phyloP scores from a whole-genome alignment of 108 stramenopile genomes.

The Schizochytrium sp. region DNA sequence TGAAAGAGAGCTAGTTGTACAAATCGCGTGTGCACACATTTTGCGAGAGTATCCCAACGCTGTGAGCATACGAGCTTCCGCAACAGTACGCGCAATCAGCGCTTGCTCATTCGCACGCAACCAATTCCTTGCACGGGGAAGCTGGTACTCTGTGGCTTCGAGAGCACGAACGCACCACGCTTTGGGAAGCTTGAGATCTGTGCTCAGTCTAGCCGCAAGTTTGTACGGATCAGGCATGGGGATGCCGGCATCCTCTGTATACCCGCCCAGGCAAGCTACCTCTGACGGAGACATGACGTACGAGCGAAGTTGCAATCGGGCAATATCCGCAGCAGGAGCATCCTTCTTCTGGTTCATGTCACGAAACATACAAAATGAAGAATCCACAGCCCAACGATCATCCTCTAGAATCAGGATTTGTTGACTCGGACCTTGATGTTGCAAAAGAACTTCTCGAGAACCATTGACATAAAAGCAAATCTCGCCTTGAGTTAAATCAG shows the following conservation, averaged over 20 bases:
- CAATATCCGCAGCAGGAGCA: conserved; percentile 50
- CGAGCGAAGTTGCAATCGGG: conserved; percentile 52
- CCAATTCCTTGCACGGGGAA: conserved; percentile 38
- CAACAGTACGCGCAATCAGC: conserved; percentile 59
- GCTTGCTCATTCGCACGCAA: conserved; percentile 55
- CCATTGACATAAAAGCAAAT: conserved; percentile 49
- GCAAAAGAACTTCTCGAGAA: not conserved
- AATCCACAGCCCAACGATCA: conserved; percentile 33
- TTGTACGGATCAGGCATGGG: conserved; percentile 37
- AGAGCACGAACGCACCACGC: conserved; percentile 50
- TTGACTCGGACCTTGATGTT: conserved; percentile 38
- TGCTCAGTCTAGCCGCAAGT: conserved; percentile 15
- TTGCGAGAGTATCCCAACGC: conserved; percentile 29
- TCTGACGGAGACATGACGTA: conserved; percentile 24
- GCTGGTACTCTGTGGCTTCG: conserved; percentile 39
- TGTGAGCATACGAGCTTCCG: conserved; percentile 55
- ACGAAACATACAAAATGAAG: conserved; percentile 49
- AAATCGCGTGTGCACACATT: conserved; percentile 55
- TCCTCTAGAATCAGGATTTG: conserved; percentile 60
- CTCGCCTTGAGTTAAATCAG: conserved; percentile 7
- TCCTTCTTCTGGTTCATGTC: conserved; percentile 35
- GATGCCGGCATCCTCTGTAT: not conserved
- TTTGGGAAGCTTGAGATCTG: conserved; percentile 44
- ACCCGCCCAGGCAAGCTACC: conserved; percentile 20
- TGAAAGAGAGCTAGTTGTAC: conserved; percentile 38